A percentile compares a stretch with the other conserved stretches of the same genome.
Conservation (phyloP, 352 stramenopile species). For the Globisporangium iwayamae region DNA sequence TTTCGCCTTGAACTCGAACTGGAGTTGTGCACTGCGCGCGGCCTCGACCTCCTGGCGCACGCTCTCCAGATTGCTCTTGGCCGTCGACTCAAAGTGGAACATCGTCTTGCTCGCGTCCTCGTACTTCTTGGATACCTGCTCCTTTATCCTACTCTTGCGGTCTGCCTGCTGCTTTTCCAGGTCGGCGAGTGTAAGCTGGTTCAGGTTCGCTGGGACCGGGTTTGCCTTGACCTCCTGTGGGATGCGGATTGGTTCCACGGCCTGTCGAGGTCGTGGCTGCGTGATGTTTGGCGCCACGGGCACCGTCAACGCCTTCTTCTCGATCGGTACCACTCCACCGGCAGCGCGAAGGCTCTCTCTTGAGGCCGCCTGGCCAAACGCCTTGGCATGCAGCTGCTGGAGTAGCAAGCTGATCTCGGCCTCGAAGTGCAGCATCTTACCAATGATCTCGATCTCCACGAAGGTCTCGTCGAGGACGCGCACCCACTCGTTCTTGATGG, state of each 20-base stretch:
- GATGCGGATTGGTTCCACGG: slow-evolving; percentile 78
- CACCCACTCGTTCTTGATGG: slow-evolving; percentile 77
- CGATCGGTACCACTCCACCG: slow-evolving; percentile 30
- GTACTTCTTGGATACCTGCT: slow-evolving; percentile 73
- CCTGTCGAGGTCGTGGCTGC: slow-evolving; percentile 63
- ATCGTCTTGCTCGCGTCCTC: slow-evolving; percentile 51
- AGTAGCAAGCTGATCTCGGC: slow-evolving; percentile 38
- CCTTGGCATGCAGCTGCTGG: slow-evolving; percentile 58
- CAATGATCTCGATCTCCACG: slow-evolving; percentile 70
- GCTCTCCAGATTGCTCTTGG: slow-evolving; percentile 69
- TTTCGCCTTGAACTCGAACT: slow-evolving; percentile 79
- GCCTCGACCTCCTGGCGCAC: slow-evolving; percentile 70
- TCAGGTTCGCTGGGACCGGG: slow-evolving; percentile 60
- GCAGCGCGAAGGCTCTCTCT: slow-evolving; percentile 40
- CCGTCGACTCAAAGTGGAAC: slow-evolving; percentile 77
- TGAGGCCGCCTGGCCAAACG: slow-evolving; percentile 48
- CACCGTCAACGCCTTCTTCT: slow-evolving; percentile 60
- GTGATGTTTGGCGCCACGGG: slow-evolving; percentile 85
- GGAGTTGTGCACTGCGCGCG: slow-evolving; percentile 42
- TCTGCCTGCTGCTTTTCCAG: slow-evolving; percentile 52
- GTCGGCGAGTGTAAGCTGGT: slow-evolving; percentile 61
- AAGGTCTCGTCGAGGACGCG: slow-evolving; percentile 82
- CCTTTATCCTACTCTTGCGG: slow-evolving; percentile 52
- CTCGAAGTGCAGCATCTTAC: slow-evolving; percentile 48
- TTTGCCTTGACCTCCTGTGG: slow-evolving; percentile 70